Percentiles rank a stretch among this genome's conserved stretches.
These are phyloP conservation scores for Dillenia turbinata DNA, from an alignment of 164 flowering plant genomes.

Conservation along the genomic window DNA sequence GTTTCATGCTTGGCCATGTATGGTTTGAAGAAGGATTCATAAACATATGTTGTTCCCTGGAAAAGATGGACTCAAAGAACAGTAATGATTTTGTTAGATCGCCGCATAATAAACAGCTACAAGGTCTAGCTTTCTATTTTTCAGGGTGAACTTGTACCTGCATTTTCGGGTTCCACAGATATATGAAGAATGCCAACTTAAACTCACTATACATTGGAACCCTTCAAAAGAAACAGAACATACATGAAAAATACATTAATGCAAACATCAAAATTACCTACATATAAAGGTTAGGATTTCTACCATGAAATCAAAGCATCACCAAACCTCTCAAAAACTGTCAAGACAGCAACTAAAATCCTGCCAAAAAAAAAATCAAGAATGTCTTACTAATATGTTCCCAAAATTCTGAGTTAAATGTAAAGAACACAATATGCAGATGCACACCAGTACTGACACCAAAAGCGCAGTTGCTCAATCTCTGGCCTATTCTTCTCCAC, in stretches of 20 bases:
- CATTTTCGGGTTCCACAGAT: constrained; percentile 91
- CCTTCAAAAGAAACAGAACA: constrained; percentile 43
- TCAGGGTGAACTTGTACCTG: constrained; percentile 34
- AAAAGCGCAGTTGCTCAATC: constrained; percentile 87
- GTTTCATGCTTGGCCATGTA: constrained; percentile 84
- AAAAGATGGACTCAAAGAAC: constrained; percentile 4
- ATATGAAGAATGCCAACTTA: constrained; percentile 83
- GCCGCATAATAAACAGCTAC: neutral
- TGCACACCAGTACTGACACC: constrained; percentile 97
- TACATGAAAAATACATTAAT: constrained; percentile 1
- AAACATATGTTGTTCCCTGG: constrained; percentile 92
- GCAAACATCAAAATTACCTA: neutral
- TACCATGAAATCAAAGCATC: constrained; percentile 94
- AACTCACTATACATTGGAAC: constrained; percentile 98
- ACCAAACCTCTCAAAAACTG: constrained; percentile 82
- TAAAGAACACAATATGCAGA: neutral
- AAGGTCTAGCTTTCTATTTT: neutral
- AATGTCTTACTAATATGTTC: no score
- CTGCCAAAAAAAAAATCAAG: constrained; percentile 33
- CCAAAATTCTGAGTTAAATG: no score
- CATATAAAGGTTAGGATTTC: constrained; percentile 2
- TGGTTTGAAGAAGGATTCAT: constrained; percentile 88
- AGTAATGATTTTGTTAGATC: neutral
- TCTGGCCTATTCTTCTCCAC: constrained; percentile 92
- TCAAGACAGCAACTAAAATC: constrained; percentile 87